phyloP scores from a whole-genome alignment of 257 asterid species.

The Nicotiana otophora region DNA sequence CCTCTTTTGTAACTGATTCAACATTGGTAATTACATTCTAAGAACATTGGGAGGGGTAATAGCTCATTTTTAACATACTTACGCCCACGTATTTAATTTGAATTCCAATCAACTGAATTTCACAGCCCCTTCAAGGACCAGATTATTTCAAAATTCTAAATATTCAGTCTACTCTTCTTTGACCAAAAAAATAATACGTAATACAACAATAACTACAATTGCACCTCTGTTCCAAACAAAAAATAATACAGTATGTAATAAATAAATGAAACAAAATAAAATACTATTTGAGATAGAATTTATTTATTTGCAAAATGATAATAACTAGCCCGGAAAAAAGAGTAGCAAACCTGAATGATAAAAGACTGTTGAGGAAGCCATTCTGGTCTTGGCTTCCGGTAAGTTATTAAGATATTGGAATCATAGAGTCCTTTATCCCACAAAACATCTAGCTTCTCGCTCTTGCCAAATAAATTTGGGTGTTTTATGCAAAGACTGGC shows the following conservation, averaged over 20 bases:
- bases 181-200: neutral
- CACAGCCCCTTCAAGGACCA: neutral
- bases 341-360: conserved; percentile 62
- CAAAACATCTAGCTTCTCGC: conserved; percentile 91
- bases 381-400: conserved; percentile 83
- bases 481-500: conserved; percentile 91
- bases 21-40: neutral
- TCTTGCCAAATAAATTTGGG: conserved; percentile 88
- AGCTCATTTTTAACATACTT: neutral
- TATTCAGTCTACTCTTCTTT: neutral
- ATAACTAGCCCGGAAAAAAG: neutral
- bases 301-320: too few relatives aligned
- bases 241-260: neutral
- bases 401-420: conserved; percentile 72
- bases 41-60: neutral
- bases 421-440: conserved; percentile 97
- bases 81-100: neutral
- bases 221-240: too few relatives aligned
- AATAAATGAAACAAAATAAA: neutral
- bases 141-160: neutral
- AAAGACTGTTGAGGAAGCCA: conserved; percentile 87
- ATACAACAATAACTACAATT: too few relatives aligned
- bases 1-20: neutral
- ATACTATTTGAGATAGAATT: neutral
- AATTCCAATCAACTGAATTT: neutral